A percentile compares a stretch with the other conserved stretches of the same genome.
phyloP scores from a whole-genome alignment of 345 rosid genomes.

The Eucalyptus tenuipes region DNA sequence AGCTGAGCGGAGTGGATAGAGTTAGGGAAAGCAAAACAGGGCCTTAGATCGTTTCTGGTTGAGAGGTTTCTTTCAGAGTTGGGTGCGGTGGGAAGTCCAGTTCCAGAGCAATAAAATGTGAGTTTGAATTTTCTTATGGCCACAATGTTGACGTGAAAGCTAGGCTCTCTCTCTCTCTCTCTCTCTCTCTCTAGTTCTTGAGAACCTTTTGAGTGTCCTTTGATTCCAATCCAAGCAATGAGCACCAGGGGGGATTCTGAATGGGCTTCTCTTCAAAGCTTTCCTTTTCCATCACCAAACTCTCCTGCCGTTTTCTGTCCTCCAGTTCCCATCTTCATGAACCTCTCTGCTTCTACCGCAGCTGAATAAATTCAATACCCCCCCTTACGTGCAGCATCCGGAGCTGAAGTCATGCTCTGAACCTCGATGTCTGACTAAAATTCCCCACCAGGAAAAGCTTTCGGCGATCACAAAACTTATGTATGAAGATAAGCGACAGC shows the following conservation, averaged over 20 bases:
- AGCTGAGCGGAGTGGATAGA: not conserved
- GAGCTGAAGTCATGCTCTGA: not conserved
- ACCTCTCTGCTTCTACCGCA: not conserved
- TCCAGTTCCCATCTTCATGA: not conserved
- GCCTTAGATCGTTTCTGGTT: constrained; percentile 24
- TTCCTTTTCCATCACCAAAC: not conserved
- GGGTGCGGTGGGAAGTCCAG: constrained; percentile 30
- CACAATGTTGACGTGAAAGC: not conserved
- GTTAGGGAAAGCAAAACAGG: not conserved
- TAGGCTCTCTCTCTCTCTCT: not conserved
- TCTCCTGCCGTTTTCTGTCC: not conserved
- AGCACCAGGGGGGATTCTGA: constrained; percentile 1
- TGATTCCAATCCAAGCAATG: not conserved
- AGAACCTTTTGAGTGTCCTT: not conserved
- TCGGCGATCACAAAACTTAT: not conserved
- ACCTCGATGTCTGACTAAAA: not conserved
- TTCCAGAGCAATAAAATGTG: not conserved
- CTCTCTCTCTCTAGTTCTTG: not conserved
- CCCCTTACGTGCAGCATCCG: not conserved
- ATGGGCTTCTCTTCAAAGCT: constrained; percentile 40
- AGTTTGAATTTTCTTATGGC: not conserved
- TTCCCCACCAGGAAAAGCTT: not conserved
- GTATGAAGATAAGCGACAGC: not conserved
- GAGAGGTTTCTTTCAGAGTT: constrained; percentile 63
- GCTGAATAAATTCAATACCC: not conserved